Evolutionary conservation across 1,284 basidiomycete species (phyloP), one percentile per base, ranked within the genome.

Genomic region (Marasmius sp.): DNA sequence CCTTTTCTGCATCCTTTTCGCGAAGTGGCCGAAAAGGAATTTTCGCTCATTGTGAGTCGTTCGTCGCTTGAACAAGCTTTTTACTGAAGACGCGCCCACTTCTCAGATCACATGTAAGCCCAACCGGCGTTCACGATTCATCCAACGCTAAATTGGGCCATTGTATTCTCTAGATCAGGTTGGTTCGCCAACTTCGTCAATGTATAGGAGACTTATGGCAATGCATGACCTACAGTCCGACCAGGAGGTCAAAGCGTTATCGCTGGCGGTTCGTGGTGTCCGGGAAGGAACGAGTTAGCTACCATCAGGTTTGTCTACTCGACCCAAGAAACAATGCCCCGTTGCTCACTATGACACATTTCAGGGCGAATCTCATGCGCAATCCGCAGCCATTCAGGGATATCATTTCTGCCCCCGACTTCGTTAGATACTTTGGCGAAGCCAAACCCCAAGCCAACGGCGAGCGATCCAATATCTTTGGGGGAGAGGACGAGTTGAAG

Each of bases 261-360:
- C 38, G 94, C 92, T 14, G 92, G 87, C 1, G 95, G 95, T 3
- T 73, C 83, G 6, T 97, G 95, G 94, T 88, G 87, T 70, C 94
- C 95, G 0, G 89, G 83, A 1, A 92, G 87, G 69, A 86, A 91
- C 64, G 91, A 95, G 70, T 80, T 96, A 2, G 81, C 83, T 0
- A 86, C 83, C 11, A 87, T 97, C 41, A 81, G 94, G 85, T 91
- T 69, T 34, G 73, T 64, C 36, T 34, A 2, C 45, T 6, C 16
- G 8, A 50, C 18, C 37, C 64, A 34, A 60, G 16, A 48, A 58
- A 11, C 58, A 34, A 49, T 60, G n/a, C 37, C 48, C 10, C 14
- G 38, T 60, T 9, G 18, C 43, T 48, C 34, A 33, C 16, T 20
- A 49, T 18, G 38, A 37, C 38, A 16, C 34, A 51, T 27, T 51